Percentiles rank a stretch among this genome's conserved stretches.
phyloP scores from a whole-genome alignment of 2,329 filamentous ascomycete species.

The Stromatinia cepivora region DNA sequence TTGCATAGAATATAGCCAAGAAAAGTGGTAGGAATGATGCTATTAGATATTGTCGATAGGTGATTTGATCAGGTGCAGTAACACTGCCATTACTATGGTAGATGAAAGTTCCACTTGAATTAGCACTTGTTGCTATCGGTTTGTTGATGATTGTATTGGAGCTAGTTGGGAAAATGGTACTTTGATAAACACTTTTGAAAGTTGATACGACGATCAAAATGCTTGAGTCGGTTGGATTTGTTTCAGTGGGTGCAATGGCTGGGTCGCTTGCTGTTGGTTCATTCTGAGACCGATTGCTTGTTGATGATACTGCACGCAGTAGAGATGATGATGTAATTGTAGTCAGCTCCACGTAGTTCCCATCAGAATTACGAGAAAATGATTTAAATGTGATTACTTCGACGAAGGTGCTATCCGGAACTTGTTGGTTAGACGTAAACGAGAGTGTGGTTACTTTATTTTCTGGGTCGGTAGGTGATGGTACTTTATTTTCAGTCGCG shows the following conservation, averaged over 20 bases:
- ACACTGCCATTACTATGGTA: not conserved
- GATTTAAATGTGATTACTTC: not conserved
- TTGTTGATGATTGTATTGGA: not conserved
- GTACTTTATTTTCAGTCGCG: not conserved
- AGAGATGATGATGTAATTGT: not conserved
- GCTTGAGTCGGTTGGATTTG: not conserved
- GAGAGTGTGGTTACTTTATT: too few species aligned
- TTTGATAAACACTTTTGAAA: constrained; percentile 12
- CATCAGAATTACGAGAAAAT: not conserved
- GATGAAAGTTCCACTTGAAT: constrained; percentile 13
- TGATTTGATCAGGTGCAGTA: not conserved
- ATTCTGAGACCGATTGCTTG: not conserved
- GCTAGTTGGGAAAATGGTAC: not conserved
- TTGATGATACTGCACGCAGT: not conserved
- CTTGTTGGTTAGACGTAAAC: not conserved
- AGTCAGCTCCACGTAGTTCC: not conserved
- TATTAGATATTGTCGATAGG: constrained; percentile 9
- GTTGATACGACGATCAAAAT: not conserved
- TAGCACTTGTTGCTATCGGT: constrained; percentile 1
- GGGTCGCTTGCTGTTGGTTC: not conserved
- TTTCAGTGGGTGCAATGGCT: not conserved
- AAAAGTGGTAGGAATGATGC: constrained; percentile 14
- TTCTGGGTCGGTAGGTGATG: not conserved
- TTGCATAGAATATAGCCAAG: not conserved
- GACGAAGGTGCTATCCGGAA: not conserved